Conservation (phyloP, 1,284 basidiomycete species). For the Cutaneotrichosporon spelunceum region DNA sequence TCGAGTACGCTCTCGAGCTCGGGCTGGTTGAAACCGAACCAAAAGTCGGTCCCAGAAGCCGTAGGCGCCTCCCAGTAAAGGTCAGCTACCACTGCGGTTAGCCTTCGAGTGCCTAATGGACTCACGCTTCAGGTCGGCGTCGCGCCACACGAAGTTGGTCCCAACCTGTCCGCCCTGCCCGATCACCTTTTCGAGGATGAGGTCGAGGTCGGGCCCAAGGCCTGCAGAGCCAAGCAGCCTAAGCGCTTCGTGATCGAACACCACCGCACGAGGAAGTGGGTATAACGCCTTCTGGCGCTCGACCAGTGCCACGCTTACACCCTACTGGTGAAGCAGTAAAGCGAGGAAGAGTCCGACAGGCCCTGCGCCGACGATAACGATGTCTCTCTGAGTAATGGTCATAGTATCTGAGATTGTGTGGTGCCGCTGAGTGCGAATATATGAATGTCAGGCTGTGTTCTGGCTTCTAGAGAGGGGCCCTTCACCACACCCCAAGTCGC, state of each 20-base stretch:
- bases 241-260: conserved; percentile 27
- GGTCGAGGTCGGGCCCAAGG: conserved; percentile 14
- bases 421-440: background rate
- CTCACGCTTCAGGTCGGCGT: conserved; percentile 23
- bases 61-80: conserved; percentile 18
- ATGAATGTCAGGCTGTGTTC: background rate
- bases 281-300: conserved; percentile 28
- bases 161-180: conserved; percentile 21
- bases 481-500: no score
- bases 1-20: conserved; percentile 19
- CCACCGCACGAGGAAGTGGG: conserved; percentile 27
- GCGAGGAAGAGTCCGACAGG: conserved; percentile 20
- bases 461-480: no score
- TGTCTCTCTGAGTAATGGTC: conserved; percentile 13
- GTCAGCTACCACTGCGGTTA: conserved; percentile 14
- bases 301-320: conserved; percentile 24
- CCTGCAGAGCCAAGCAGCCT: conserved; percentile 21
- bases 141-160: conserved; percentile 26
- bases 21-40: conserved; percentile 25
- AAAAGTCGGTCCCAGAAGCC: conserved; percentile 20
- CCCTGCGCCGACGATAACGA: conserved; percentile 19
- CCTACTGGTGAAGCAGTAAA: conserved; percentile 19
- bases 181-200: conserved; percentile 16
- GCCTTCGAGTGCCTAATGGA: background rate
- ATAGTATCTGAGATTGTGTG: conserved; percentile 4